Conservation (phyloP, 2,329 filamentous ascomycete genomes). For the Botrytis tulipae region DNA sequence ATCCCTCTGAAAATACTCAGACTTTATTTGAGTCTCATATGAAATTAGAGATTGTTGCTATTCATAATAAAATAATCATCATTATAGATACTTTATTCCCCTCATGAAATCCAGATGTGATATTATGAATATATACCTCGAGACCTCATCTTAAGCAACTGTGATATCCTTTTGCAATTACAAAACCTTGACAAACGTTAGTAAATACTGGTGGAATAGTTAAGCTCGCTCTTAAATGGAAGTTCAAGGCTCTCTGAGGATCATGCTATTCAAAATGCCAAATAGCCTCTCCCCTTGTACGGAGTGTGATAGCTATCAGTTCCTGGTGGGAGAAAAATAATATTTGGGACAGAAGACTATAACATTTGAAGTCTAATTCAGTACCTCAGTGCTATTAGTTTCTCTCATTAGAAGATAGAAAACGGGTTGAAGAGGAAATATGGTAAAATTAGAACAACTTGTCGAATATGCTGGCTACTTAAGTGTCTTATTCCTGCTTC, state of each 20-base stretch:
- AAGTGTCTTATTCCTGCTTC: background rate
- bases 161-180: background rate
- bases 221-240: background rate
- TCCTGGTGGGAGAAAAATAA: background rate
- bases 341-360: background rate
- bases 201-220: background rate
- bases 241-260: background rate
- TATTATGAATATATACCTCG: no score
- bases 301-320: background rate
- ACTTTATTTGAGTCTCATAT: background rate
- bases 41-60: background rate
- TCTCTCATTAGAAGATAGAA: background rate
- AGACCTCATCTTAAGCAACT: background rate
- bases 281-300: background rate
- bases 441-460: background rate
- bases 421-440: rapidly evolving
- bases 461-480: background rate
- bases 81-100: no score
- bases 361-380: rapidly evolving
- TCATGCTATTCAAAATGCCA: background rate
- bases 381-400: background rate
- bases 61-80: background rate
- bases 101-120: no score
- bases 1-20: background rate
- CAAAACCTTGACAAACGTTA: background rate